Percentiles rank a stretch among this genome's conserved stretches.
Conservation (phyloP, 1,284 basidiomycete genomes). For the Leucoagaricus sp. region DNA sequence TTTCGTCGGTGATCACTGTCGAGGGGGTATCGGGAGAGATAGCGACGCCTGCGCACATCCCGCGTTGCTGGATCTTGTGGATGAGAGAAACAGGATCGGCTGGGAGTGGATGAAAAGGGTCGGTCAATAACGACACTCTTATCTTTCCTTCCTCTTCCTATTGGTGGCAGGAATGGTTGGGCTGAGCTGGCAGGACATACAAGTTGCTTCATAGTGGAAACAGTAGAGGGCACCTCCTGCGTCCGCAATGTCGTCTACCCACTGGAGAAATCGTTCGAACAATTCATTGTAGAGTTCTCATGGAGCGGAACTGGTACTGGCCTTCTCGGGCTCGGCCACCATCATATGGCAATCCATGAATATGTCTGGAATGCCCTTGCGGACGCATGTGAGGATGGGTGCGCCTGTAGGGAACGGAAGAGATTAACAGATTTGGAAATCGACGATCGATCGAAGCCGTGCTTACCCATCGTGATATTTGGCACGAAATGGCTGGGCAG, state of each 20-base stretch:
- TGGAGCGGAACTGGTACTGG: slow-evolving; percentile 29
- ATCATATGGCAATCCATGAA: slow-evolving; percentile 99
- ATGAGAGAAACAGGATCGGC: slow-evolving; percentile 79
- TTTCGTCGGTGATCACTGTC: slow-evolving; percentile 79
- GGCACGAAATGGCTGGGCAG: slow-evolving; percentile 89
- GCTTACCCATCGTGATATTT: slow-evolving; percentile 92
- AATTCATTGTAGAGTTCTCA: not conserved
- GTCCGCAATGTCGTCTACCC: slow-evolving; percentile 95
- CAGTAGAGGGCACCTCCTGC: slow-evolving; percentile 96
- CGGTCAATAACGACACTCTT: not conserved
- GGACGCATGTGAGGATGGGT: slow-evolving; percentile 87
- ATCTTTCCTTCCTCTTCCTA: not conserved
- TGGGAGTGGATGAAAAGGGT: slow-evolving; percentile 30
- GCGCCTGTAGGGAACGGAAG: slow-evolving; percentile 58
- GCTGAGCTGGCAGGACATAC: slow-evolving; percentile 45
- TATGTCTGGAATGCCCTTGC: slow-evolving; percentile 88
- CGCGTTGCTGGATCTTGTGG: slow-evolving; percentile 67
- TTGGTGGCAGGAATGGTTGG: not conserved
- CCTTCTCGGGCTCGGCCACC: slow-evolving; percentile 93
- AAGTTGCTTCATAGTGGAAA: slow-evolving; percentile 96
- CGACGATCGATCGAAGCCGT: slow-evolving; percentile 14
- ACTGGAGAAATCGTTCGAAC: slow-evolving; percentile 48
- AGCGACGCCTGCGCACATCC: slow-evolving; percentile 92
- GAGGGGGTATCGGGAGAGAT: slow-evolving; percentile 94
- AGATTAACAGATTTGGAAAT: slow-evolving; percentile 9